Evolutionary conservation across 2,329 filamentous ascomycete genomes (phyloP), one percentile per base, ranked within the genome.

Genomic region (Talaromyces sp.): DNA sequence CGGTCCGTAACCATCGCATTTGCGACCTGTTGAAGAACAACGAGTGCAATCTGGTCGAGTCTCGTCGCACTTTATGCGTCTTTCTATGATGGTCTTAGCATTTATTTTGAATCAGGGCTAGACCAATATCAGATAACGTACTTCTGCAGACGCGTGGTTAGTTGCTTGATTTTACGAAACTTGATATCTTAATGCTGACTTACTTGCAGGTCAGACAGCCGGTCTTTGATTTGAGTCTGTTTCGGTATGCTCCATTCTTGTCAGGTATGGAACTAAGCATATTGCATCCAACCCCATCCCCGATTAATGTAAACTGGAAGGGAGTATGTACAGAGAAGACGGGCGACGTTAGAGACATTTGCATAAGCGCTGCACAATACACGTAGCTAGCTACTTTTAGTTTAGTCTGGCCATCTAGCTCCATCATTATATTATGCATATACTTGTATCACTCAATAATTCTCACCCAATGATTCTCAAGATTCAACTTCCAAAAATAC

Each of bases 31-130:
- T 39, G 70, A 71, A 6, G 70, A 72, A 64, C 74, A 76, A 49
- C 70, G 67, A 9, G 58, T 60, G 64, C 74, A 75, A 33, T 56
- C 64, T 2, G 74, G 74, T 19, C 70, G 73, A 14, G 69, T 68
- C 63, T 75, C 74, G 56, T 73, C 74, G 54, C 74, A 76, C 62
- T 76, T 76, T 50, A 75, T 71, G 13, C 72, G 69, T 58, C 74
- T 64, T 66, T 67, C 70, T 71, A 64, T 49, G 14, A 19, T 45
- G n/a, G 4, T 10, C n/a, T 45, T 45, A 45, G 19, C 41, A 43
- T 8, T 19, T 43, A 19, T 16, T 22, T 24, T 19, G 24, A 16
- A 4, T 2, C 24, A 9, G 10, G 45, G 10, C 16, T 16, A 52
- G 39, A 4, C 35, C 7, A 16, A n/a, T 33, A 14, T 16, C 3